A percentile compares a stretch with the other conserved stretches of the same genome.
Evolutionary conservation across 495 filamentous ascomycete species (phyloP).

Genomic region (Bacidia gigantensis): DNA sequence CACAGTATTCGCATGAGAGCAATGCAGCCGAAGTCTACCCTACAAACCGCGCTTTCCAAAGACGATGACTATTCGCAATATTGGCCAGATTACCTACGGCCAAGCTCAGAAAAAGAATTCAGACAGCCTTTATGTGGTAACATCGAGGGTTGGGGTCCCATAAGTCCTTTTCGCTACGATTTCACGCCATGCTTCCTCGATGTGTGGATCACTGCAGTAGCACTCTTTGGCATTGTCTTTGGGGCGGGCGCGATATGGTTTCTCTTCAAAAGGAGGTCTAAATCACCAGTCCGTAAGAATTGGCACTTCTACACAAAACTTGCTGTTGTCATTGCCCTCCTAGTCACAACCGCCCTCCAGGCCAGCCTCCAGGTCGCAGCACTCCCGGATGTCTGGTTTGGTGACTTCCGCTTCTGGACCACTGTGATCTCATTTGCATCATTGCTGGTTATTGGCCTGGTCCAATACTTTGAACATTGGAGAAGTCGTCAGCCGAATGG

Average conservation of each 20-base stretch:
- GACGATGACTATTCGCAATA: neutral
- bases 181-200: constrained; percentile 96
- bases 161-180: constrained; percentile 72
- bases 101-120: constrained; percentile 3
- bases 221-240: constrained; percentile 58
- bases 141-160: constrained; percentile 85
- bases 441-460: constrained; percentile 61
- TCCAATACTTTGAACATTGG: constrained; percentile 88
- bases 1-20: neutral
- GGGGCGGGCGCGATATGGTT: constrained; percentile 65
- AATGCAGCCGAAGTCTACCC: constrained; percentile 8
- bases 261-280: constrained; percentile 50
- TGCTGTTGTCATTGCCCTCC: constrained; percentile 60
- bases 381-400: constrained; percentile 53
- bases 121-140: constrained; percentile 69
- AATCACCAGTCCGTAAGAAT: constrained; percentile 58
- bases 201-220: constrained; percentile 63
- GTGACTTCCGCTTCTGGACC: constrained; percentile 86
- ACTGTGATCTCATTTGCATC: constrained; percentile 66
- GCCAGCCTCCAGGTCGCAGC: constrained; percentile 63
- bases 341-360: constrained; percentile 54
- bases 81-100: constrained; percentile 16
- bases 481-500: constrained; percentile 82
- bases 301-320: constrained; percentile 95
- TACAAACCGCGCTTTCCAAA: constrained; percentile 9